phyloP scores from a whole-genome alignment of 495 filamentous ascomycete genomes.

The Talaromyces adpressus region DNA sequence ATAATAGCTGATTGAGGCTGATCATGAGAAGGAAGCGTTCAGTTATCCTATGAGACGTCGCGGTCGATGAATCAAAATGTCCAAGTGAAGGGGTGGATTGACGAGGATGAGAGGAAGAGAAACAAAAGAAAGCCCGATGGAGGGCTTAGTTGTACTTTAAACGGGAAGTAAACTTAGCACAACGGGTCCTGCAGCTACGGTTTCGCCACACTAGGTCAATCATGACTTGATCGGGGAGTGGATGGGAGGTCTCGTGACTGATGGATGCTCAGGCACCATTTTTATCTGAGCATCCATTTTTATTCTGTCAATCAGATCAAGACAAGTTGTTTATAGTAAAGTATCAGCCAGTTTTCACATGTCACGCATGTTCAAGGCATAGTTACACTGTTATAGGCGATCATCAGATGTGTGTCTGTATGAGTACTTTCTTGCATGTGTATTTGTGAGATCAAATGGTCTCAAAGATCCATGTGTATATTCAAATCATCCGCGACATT shows the following conservation, averaged over 20 bases:
- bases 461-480: too few species aligned
- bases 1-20: background rate
- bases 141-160: background rate
- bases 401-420: background rate
- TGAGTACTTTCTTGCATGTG: background rate
- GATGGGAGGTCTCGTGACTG: background rate
- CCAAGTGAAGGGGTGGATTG: background rate
- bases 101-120: background rate
- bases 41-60: background rate
- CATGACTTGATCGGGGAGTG: background rate
- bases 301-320: background rate
- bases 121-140: background rate
- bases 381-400: background rate
- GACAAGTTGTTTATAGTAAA: background rate
- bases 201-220: background rate
- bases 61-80: background rate
- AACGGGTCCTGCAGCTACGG: background rate
- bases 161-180: background rate
- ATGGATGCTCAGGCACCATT: background rate
- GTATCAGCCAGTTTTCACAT: background rate
- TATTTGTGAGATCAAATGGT: background rate
- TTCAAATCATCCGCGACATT: too few species aligned
- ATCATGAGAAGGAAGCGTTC: background rate
- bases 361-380: background rate
- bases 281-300: too few species aligned